Conservation (phyloP, 192 early-diverging fungal species). For the Backusella morwellensis region DNA sequence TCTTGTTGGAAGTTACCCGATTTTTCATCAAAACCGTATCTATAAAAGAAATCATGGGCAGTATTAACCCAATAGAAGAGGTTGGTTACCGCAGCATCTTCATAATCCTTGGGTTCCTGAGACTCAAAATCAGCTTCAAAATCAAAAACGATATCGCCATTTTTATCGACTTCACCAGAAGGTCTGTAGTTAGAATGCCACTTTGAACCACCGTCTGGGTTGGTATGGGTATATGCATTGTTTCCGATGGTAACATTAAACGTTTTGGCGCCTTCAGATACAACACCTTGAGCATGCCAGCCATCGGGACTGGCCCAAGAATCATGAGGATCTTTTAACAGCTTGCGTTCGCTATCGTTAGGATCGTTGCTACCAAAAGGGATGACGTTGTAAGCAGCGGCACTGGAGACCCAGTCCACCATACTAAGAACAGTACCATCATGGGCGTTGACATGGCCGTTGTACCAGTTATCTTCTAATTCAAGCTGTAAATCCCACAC, state of each 20-base stretch:
- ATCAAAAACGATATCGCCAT: constrained; percentile 65
- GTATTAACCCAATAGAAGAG: constrained; percentile 92
- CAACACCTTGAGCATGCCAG: constrained; percentile 65
- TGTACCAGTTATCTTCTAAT: constrained; percentile 79
- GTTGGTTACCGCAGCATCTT: constrained; percentile 80
- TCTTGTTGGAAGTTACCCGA: constrained; percentile 94
- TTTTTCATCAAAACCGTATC: constrained; percentile 89
- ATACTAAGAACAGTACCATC: constrained; percentile 63
- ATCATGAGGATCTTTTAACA: constrained; percentile 56
- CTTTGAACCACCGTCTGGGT: constrained; percentile 64
- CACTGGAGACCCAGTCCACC: constrained; percentile 85
- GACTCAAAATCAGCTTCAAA: constrained; percentile 63
- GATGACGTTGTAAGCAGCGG: constrained; percentile 71
- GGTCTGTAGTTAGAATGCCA: constrained; percentile 84
- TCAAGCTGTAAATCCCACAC: constrained; percentile 86
- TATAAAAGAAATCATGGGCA: constrained; percentile 86
- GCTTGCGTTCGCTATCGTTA: constrained; percentile 53
- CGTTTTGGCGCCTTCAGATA: constrained; percentile 21
- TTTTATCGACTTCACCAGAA: constrained; percentile 43
- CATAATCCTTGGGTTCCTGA: constrained; percentile 64
- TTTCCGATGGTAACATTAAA: constrained; percentile 81
- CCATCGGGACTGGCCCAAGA: constrained; percentile 59
- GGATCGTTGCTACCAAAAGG: constrained; percentile 84
- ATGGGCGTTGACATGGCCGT: constrained; percentile 63
- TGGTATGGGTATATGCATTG: constrained; percentile 90